Base-by-base conservation (phyloP, 1,284 basidiomycete species). In the Leccinum holopus region DNA sequence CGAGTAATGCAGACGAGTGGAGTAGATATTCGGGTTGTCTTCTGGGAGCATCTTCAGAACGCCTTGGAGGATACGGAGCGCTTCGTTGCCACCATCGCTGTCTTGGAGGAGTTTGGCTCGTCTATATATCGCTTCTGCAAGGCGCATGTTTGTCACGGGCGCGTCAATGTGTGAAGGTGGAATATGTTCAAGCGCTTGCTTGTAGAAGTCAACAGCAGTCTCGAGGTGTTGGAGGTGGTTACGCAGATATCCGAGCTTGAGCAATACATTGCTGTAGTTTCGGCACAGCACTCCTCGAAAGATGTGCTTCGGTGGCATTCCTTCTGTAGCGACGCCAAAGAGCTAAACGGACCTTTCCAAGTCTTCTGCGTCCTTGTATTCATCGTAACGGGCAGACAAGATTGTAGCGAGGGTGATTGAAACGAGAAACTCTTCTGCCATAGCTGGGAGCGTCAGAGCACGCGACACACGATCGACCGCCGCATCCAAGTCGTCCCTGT, bases 1-100 rank as follows among this genome's bases (percentile, higher is more conserved):
- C 73, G 39, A 63, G 62, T 37, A 72, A 39, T 53, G 60, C 62
- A 1, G 73, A 74, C 2, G 61, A n/a, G 56, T 75, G 73, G 9
- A 37, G 49, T 0, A 6, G 21, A 14, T 25, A 5, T 21, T 11
- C 1, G 58, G 57, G 52, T 41, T 60, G 11, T 61, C 63, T 49
- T 65, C 37, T 10, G 64, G 56, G 33, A 73, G 51, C 2, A n/a
- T 37, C 32, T 51, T n/a, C 1, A 60, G 47, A 14, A 57, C 3
- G 5, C 0, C 7, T 41, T 0, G 28, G 21, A 69, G n/a, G 49
- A 68, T 32, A 1, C 16, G 5, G 6, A 57, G 47, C 3, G 61
- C 67, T 1, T n/a, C 18, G 2, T n/a, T 1, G 16, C 62, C 7
- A 21, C 49, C 68, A 8, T 67, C 6, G 10, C 1, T 10, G 11